These are phyloP conservation scores for Metarhizium guizhouense DNA, from an alignment of 2,329 filamentous ascomycete genomes.

Conservation along the genomic window DNA sequence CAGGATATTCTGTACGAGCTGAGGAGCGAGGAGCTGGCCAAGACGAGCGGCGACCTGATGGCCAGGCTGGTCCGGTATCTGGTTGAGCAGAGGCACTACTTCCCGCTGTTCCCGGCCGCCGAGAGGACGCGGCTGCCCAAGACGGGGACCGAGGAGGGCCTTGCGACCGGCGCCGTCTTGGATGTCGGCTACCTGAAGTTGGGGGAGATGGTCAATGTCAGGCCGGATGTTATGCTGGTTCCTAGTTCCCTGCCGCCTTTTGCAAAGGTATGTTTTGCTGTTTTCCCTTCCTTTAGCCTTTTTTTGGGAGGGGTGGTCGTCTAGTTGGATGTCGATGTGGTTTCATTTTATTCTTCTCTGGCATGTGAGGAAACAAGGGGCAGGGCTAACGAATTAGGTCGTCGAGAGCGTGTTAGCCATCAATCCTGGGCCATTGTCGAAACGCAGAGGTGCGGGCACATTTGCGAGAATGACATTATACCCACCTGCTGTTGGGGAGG, in stretches of 20 bases:
- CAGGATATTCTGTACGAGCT: conserved; percentile 82
- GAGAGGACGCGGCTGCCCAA: conserved; percentile 59
- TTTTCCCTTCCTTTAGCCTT: not conserved
- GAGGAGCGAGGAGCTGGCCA: conserved; percentile 56
- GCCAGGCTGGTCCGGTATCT: conserved; percentile 67
- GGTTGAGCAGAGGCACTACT: conserved; percentile 85
- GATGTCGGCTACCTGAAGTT: conserved; percentile 81
- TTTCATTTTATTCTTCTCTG: no score
- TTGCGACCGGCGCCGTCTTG: conserved; percentile 65
- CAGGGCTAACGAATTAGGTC: conserved; percentile 46
- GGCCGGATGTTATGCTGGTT: conserved; percentile 75
- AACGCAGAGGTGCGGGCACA: conserved; percentile 74
- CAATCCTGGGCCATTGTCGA: conserved; percentile 83
- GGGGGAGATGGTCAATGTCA: conserved; percentile 80
- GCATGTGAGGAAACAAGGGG: not conserved
- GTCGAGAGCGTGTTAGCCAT: conserved; percentile 83
- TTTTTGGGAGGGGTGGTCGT: no score
- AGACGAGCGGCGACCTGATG: conserved; percentile 44
- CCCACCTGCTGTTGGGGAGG: conserved; percentile 52
- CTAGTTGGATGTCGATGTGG: no score
- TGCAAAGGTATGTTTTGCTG: conserved; percentile 57
- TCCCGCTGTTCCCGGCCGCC: conserved; percentile 77
- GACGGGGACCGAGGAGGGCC: conserved; percentile 48
- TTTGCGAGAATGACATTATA: conserved; percentile 73
- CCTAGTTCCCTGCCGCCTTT: conserved; percentile 81